These are phyloP conservation scores for Xylaria cubensis DNA, from an alignment of 495 filamentous ascomycete species.

Conservation along the genomic window DNA sequence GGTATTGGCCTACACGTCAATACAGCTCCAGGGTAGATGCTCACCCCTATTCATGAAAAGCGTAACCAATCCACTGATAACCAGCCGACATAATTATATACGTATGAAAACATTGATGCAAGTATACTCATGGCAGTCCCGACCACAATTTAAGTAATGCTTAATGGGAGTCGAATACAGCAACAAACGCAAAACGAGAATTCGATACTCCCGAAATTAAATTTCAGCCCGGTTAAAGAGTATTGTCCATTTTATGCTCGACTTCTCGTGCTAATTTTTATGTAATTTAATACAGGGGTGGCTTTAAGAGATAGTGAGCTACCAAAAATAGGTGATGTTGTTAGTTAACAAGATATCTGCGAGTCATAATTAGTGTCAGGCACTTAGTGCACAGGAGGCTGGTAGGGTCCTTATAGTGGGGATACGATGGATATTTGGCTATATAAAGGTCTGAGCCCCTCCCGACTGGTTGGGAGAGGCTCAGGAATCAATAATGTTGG, in stretches of 20 bases:
- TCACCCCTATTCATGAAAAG: slow-evolving; percentile 4
- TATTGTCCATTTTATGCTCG: not conserved
- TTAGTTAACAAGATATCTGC: not conserved
- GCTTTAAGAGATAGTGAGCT: not conserved
- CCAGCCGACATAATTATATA: not conserved
- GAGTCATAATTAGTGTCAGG: no score
- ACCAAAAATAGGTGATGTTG: not conserved
- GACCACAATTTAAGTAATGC: not conserved
- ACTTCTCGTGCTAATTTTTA: not conserved
- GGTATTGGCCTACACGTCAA: not conserved
- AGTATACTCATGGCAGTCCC: not conserved
- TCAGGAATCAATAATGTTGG: no score
- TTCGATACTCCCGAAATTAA: not conserved
- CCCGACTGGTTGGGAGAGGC: no score
- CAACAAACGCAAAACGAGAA: not conserved
- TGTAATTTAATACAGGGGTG: no score
- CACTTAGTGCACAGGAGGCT: no score
- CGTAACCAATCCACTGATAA: not conserved
- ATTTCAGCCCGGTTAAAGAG: not conserved
- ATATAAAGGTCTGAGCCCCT: no score
- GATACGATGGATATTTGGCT: no score
- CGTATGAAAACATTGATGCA: not conserved
- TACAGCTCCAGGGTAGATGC: slow-evolving; percentile 4
- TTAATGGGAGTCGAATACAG: not conserved
- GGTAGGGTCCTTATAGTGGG: no score